Percentiles rank a stretch among this genome's conserved stretches.
phyloP scores from a whole-genome alignment of 148 eudicot species.

The Silene conica region DNA sequence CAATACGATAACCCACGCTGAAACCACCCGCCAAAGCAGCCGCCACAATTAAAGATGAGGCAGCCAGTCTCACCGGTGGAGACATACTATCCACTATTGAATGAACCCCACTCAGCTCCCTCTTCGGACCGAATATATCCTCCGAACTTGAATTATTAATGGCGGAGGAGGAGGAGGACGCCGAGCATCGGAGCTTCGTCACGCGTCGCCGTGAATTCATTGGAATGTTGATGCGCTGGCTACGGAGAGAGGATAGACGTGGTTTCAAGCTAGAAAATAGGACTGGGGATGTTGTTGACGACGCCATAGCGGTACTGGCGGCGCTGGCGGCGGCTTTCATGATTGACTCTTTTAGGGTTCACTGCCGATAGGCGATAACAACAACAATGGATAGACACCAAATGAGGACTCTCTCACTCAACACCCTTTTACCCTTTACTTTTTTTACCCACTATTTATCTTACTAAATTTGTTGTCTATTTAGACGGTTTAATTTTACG shows the following conservation, averaged over 20 bases:
- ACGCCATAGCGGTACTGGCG: too few relatives aligned
- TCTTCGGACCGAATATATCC: slow-evolving; percentile 6
- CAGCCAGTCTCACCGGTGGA: background rate
- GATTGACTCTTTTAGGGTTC: too few relatives aligned
- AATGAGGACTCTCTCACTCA: too few relatives aligned
- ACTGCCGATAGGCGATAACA: too few relatives aligned
- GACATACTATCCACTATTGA: background rate
- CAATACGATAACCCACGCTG: background rate
- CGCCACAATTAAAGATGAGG: background rate
- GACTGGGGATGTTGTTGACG: background rate
- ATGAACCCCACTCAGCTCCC: background rate
- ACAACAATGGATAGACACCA: too few relatives aligned
- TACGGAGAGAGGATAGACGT: background rate
- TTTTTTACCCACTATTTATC: too few relatives aligned
- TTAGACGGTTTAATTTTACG: too few relatives aligned
- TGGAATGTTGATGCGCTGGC: background rate
- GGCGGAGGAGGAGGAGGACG: background rate
- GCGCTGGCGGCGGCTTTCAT: too few relatives aligned
- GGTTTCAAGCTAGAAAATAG: background rate
- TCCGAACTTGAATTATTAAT: background rate
- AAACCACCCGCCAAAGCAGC: background rate
- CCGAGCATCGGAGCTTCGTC: background rate
- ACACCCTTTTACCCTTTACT: too few relatives aligned
- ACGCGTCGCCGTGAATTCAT: background rate
- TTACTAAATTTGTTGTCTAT: too few relatives aligned